Percentiles rank a stretch among this genome's conserved stretches.
phyloP scores from a whole-genome alignment of 306 rosid species.

The Gillenia trifoliata region DNA sequence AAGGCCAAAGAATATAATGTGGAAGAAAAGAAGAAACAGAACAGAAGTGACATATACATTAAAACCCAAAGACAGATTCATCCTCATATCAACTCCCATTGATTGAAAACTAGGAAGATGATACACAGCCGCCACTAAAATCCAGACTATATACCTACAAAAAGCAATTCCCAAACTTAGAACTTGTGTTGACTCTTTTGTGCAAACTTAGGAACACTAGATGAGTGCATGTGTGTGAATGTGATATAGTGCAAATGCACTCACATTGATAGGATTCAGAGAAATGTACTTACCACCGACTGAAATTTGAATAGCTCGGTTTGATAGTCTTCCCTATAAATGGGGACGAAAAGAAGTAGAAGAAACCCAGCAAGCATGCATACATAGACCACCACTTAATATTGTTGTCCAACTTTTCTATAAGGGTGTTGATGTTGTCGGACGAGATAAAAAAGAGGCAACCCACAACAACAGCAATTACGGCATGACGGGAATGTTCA shows the following conservation, averaged over 20 bases:
- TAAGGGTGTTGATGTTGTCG: conserved; percentile 83
- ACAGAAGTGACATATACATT: conserved; percentile 86
- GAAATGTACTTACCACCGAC: conserved; percentile 77
- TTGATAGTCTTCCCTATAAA: conserved; percentile 93
- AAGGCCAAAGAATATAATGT: conserved; percentile 78
- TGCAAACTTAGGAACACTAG: not conserved
- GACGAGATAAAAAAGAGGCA: conserved; percentile 96
- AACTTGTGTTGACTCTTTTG: conserved; percentile 1
- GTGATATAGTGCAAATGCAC: not conserved
- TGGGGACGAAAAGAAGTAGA: conserved; percentile 97
- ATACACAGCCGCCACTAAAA: conserved; percentile 93
- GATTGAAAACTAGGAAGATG: conserved; percentile 97
- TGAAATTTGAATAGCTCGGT: conserved; percentile 97
- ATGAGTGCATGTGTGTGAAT: not conserved
- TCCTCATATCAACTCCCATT: conserved; percentile 97
- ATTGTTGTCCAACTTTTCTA: conserved; percentile 90
- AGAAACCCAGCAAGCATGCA: conserved; percentile 80
- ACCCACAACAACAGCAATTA: conserved; percentile 90
- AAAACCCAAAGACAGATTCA: conserved; percentile 81
- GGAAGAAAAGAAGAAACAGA: conserved; percentile 80
- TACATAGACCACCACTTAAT: conserved; percentile 98
- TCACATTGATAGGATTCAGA: not conserved
- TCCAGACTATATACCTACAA: conserved; percentile 88
- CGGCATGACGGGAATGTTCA: conserved; percentile 94
- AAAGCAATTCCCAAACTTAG: conserved; percentile 21